Percentiles rank a stretch among this genome's conserved stretches.
Conservation (phyloP, 176 grass and related monocot genomes). For the Canna indica region DNA sequence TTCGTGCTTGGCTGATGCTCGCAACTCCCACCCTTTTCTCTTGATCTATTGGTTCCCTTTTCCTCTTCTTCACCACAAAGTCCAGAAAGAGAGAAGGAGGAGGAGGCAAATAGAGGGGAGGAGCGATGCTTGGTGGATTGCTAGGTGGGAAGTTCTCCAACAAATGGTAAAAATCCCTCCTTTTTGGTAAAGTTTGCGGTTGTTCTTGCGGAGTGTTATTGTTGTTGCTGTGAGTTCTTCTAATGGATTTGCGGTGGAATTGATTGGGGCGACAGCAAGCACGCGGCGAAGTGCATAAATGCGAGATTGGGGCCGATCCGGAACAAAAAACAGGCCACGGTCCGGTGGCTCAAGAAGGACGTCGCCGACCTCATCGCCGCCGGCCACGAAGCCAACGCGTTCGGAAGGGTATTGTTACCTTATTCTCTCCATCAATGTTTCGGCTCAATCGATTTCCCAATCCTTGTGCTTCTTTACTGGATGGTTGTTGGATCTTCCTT, state of each 20-base stretch:
- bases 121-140: constrained; percentile 55
- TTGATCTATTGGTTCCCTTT: no score
- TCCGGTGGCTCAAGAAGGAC: constrained; percentile 76
- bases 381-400: constrained; percentile 55
- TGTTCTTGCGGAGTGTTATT: constrained; percentile 1
- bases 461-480: background rate
- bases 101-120: no score
- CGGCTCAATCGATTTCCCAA: background rate
- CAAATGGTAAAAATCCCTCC: constrained; percentile 39
- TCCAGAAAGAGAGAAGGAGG: background rate
- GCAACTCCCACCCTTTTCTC: no score
- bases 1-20: no score
- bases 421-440: background rate
- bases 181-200: background rate
- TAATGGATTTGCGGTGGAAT: constrained; percentile 10
- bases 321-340: constrained; percentile 69
- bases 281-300: constrained; percentile 60
- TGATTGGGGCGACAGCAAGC: constrained; percentile 41
- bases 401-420: constrained; percentile 37
- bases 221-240: constrained; percentile 12
- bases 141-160: constrained; percentile 76
- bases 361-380: constrained; percentile 72
- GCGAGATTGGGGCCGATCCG: constrained; percentile 46
- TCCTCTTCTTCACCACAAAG: no score
- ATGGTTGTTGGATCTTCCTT: background rate